Base-by-base conservation (phyloP, 2,329 filamentous ascomycete genomes). In the Cryphonectria naterciae region DNA sequence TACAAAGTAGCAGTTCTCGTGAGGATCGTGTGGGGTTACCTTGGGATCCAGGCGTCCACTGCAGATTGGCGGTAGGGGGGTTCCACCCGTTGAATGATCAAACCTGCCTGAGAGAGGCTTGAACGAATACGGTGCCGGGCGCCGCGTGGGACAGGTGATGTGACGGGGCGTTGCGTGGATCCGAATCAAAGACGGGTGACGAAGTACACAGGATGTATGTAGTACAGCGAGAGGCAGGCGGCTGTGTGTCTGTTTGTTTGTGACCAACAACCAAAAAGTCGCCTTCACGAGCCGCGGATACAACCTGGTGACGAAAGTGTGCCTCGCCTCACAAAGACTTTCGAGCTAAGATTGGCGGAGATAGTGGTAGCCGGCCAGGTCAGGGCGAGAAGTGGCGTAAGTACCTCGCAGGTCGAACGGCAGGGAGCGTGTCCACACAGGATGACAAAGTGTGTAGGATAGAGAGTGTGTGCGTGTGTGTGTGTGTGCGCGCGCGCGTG, bases 11-110 rank as follows among this genome's bases (percentile, higher is more conserved):
- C 54, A 35, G 54, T 66, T 63, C 49, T 46, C 43, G 25, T 39
- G 41, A 61, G 69, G 56, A 58, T 68, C 63, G 65, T 71, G 69
- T 73, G 71, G 72, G 72, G 72, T 73, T 73, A 72, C 69, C 71
- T 69, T 49, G 46, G 49, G 65, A 67, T 70, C 46, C 39, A 62
- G 70, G 25, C 13, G 54, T 58, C 54, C 25, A 19, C 46, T 49
- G 46, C 46, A 49, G 46, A 49, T 49, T 49, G 46, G 46, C 22
- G 49, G 60, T 56, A 66, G 68, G 61, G 72, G 69, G 72, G 70
- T 73, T 68, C 67, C 37, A 73, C 71, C 64, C 69, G 64, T 66
- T 66, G 41, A 63, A 65, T 41, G 41, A 58, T 37, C 69, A 71
- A 54, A 68, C 61, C 49, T 61, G 37, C 62, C 52, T 46, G 61